Evolutionary conservation across 768 basidiomycete genomes (phyloP).

Genomic region (Leucocoprinus sp.): DNA sequence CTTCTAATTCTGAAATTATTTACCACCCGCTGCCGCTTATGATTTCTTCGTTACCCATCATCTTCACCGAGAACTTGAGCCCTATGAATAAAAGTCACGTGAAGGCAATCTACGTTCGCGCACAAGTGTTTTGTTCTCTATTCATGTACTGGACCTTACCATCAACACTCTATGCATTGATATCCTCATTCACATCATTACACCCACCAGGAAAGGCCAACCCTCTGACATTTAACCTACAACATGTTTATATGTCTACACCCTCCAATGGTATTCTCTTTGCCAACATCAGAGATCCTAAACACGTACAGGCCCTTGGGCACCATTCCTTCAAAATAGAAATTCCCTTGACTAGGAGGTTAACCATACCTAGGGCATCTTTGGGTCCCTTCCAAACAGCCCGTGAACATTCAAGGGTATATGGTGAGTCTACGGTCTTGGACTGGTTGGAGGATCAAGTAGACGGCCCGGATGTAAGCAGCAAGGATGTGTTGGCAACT

Average conservation of each 20-base stretch:
- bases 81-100: too few species aligned
- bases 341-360: conserved; percentile 29
- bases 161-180: conserved; percentile 30
- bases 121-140: background rate
- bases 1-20: too few species aligned
- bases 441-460: conserved; percentile 64
- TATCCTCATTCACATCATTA: conserved; percentile 32
- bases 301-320: conserved; percentile 12
- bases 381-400: conserved; percentile 34
- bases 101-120: background rate
- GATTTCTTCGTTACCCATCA: too few species aligned
- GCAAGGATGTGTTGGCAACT: conserved; percentile 61
- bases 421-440: conserved; percentile 26
- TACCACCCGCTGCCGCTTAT: too few species aligned
- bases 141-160: conserved; percentile 32
- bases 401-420: conserved; percentile 25
- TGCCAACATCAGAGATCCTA: conserved; percentile 32
- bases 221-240: conserved; percentile 49
- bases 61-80: too few species aligned
- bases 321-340: conserved; percentile 28
- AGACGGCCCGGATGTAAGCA: conserved; percentile 60
- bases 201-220: conserved; percentile 19
- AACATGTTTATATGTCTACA: conserved; percentile 54
- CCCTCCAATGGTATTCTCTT: conserved; percentile 52
- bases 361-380: conserved; percentile 38